phyloP scores from a whole-genome alignment of 192 early-diverging fungal genomes.

The Neocallimastix lanati region DNA sequence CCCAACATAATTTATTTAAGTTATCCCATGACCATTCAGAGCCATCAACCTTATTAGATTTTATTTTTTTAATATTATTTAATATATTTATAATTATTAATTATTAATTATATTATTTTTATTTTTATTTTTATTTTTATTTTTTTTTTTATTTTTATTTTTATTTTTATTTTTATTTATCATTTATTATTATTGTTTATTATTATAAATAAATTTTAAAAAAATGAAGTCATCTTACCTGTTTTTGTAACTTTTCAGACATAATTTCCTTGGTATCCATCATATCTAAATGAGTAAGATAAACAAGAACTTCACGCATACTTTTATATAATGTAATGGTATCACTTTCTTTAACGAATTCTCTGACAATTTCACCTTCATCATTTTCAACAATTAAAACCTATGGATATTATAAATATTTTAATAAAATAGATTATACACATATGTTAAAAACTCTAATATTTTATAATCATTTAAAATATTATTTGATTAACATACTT shows the following conservation, averaged over 20 bases:
- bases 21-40: slow-evolving; percentile 95
- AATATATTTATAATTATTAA: no score
- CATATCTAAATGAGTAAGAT: slow-evolving; percentile 89
- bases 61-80: no score
- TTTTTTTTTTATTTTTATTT: no score
- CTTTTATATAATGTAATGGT: slow-evolving; percentile 96
- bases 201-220: not conserved
- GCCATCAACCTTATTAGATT: slow-evolving; percentile 54
- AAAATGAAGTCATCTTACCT: slow-evolving; percentile 27
- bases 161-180: no score
- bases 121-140: no score
- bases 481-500: slow-evolving; percentile 16
- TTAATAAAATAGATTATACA: no score
- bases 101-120: no score
- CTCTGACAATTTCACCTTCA: slow-evolving; percentile 96
- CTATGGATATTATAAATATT: no score
- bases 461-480: no score
- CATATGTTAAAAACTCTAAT: no score
- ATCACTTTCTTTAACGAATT: slow-evolving; percentile 91
- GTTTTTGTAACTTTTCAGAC: slow-evolving; percentile 73
- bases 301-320: slow-evolving; percentile 92
- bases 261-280: slow-evolving; percentile 90
- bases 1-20: slow-evolving; percentile 86
- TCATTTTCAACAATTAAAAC: slow-evolving; percentile 93
- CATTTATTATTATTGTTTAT: not conserved